phyloP scores from a whole-genome alignment of 1,284 basidiomycete genomes.

The Ustilago crameri region DNA sequence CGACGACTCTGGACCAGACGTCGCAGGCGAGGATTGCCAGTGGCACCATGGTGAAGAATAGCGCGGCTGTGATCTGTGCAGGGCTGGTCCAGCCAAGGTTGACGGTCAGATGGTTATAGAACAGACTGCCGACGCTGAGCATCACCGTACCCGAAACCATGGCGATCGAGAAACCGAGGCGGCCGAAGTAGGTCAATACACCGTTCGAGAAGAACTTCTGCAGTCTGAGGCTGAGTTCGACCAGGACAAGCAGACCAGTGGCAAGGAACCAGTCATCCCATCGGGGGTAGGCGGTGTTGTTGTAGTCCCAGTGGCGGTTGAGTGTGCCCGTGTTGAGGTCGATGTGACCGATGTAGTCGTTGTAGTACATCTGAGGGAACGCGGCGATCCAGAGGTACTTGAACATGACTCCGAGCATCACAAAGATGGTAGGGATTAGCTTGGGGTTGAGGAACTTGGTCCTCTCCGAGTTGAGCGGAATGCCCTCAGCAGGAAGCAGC shows the following conservation, averaged over 20 bases:
- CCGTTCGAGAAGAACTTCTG: slow-evolving; percentile 36
- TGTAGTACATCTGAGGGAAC: slow-evolving; percentile 28
- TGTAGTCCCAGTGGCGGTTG: slow-evolving; percentile 42
- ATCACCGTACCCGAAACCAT: slow-evolving; percentile 52
- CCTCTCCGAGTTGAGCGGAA: slow-evolving; percentile 31
- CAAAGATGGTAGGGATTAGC: slow-evolving; percentile 40
- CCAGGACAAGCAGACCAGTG: slow-evolving; percentile 46
- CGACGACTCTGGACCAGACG: slow-evolving; percentile 46
- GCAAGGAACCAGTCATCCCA: slow-evolving; percentile 57
- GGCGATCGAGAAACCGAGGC: slow-evolving; percentile 52
- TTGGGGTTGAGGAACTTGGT: slow-evolving; percentile 46
- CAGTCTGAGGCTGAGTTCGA: slow-evolving; percentile 45
- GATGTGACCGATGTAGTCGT: slow-evolving; percentile 52
- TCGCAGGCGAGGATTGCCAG: slow-evolving; percentile 47
- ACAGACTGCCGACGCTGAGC: slow-evolving; percentile 49
- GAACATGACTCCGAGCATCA: slow-evolving; percentile 47
- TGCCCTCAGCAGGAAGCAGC: slow-evolving; percentile 34
- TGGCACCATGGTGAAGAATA: slow-evolving; percentile 54
- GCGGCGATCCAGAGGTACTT: slow-evolving; percentile 56
- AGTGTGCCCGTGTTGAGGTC: slow-evolving; percentile 50
- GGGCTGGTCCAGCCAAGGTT: slow-evolving; percentile 32
- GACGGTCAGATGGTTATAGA: slow-evolving; percentile 40
- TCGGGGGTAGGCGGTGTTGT: slow-evolving; percentile 49
- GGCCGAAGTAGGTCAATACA: slow-evolving; percentile 45
- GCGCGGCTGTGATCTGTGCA: slow-evolving; percentile 38